Percentiles rank a stretch among this genome's conserved stretches.
phyloP scores from a whole-genome alignment of 2,329 filamentous ascomycete genomes.

The Epichloe baconii region DNA sequence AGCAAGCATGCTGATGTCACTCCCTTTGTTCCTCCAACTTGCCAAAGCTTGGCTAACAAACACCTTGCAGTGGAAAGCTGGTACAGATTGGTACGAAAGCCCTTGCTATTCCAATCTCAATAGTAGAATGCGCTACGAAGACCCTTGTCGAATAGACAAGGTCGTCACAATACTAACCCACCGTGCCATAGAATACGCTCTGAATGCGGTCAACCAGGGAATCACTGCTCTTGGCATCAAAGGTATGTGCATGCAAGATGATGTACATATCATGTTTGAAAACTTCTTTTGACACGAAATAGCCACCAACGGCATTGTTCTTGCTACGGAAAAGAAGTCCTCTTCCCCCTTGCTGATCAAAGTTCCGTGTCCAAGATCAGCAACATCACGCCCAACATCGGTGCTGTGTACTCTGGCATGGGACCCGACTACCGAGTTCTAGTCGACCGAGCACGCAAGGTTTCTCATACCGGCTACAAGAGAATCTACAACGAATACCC shows the following conservation, averaged over 20 bases:
- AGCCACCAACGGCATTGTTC: constrained; percentile 98
- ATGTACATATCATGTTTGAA: neutral
- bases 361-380: constrained; percentile 94
- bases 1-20: constrained; percentile 22
- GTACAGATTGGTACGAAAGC: constrained; percentile 70
- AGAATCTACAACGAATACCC: constrained; percentile 99
- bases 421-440: constrained; percentile 95
- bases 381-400: constrained; percentile 96
- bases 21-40: constrained; percentile 4
- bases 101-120: neutral
- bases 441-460: constrained; percentile 95
- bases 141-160: too few relatives aligned
- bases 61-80: constrained; percentile 70
- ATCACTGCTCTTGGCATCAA: constrained; percentile 98
- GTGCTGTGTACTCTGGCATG: constrained; percentile 99
- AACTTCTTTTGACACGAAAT: constrained; percentile 8
- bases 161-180: neutral
- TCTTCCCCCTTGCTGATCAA: constrained; percentile 86
- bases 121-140: neutral
- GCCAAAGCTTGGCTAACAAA: constrained; percentile 29
- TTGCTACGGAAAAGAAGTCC: constrained; percentile 98
- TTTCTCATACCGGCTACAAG: constrained; percentile 97
- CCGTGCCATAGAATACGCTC: constrained; percentile 68
- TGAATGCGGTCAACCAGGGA: constrained; percentile 98
- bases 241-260: constrained; percentile 40